phyloP scores from a whole-genome alignment of 108 stramenopile species.

The Fragilaria crotonensis region DNA sequence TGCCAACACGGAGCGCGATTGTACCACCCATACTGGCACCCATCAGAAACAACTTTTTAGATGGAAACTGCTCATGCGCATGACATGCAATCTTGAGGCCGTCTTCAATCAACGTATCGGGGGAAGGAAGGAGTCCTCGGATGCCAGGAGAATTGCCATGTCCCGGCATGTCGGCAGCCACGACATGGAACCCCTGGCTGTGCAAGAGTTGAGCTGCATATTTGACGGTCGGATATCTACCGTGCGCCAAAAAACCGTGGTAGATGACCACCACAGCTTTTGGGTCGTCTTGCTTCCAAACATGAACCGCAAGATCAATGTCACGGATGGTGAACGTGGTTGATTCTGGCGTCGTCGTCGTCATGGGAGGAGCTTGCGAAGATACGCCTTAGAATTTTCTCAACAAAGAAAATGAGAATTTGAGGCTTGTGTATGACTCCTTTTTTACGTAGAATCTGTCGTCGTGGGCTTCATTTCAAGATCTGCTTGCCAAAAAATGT shows the following conservation, averaged over 20 bases:
- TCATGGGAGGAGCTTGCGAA: background rate
- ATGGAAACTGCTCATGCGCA: background rate
- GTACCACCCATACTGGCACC: slow-evolving; percentile 82
- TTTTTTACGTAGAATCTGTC: too few relatives aligned
- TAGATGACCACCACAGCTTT: slow-evolving; percentile 58
- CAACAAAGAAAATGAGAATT: too few relatives aligned
- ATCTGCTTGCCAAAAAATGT: too few relatives aligned
- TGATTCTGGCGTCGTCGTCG: background rate
- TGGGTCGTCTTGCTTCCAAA: slow-evolving; percentile 29
- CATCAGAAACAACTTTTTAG: slow-evolving; percentile 33
- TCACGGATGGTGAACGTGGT: slow-evolving; percentile 22
- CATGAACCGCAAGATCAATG: slow-evolving; percentile 39
- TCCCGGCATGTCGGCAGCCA: slow-evolving; percentile 65
- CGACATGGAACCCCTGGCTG: slow-evolving; percentile 35
- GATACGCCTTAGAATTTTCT: too few relatives aligned
- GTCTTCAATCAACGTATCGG: slow-evolving; percentile 44
- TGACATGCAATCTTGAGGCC: slow-evolving; percentile 36
- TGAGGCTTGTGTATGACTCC: too few relatives aligned
- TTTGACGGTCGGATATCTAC: slow-evolving; percentile 66
- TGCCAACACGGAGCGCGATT: slow-evolving; percentile 62
- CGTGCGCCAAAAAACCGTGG: slow-evolving; percentile 79
- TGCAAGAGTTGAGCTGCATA: slow-evolving; percentile 65
- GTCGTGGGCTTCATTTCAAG: too few relatives aligned
- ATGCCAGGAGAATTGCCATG: slow-evolving; percentile 63
- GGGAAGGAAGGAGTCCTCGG: slow-evolving; percentile 50